Base-by-base conservation (phyloP, 129 eudicot species). In the Mikania micrantha region DNA sequence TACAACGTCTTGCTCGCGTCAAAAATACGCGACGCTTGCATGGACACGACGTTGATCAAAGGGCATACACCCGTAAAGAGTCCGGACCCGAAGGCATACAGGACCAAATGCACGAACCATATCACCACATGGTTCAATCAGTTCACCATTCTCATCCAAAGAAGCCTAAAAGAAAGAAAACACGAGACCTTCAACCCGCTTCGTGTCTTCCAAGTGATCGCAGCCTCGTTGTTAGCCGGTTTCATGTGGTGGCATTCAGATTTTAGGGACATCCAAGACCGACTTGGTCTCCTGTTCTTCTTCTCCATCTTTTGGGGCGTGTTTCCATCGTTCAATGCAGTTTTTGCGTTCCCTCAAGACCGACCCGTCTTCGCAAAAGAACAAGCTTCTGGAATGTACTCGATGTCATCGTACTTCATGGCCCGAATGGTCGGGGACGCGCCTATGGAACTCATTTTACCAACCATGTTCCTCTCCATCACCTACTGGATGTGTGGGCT, bases 181-280 rank as follows among this genome's bases (percentile, higher is more conserved):
- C 95, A 94, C 64, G 99, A 94, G 40, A 79, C 95, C 28, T 87
- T 94, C 74, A 85, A 89, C 76, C 82, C 95, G 1, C 83, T 94
- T 39, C 62, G 97, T 1, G 97, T 94, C 9, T 80, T 83, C 71
- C 99, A 94, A 72, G 99, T 94, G 3, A 45, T 87, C 19, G 77
- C 88, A 5, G 99, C 97, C 49, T 75, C 99, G 3, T 53, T 90
- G 32, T 64, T 94, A 60, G 82, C 88, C 20, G 99, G 97, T 35
- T 63, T 76, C 38, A 86, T 94, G 90, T 94, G 99, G 99, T 94
- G 99, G 99, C 99, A 85, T 49, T 89, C 95, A 0, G 93, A 90
- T 60, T 84, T 28, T 36, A 71, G 81, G 17, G 88, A 94, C 40
- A 52, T 90, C 20, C 99, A 90, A 61, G 99, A 93, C 42, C 79